A percentile compares a stretch with the other conserved stretches of the same genome.
These are phyloP conservation scores for Fennellomyces sp. DNA, from an alignment of 371 early-diverging fungal species.

Conservation along the genomic window DNA sequence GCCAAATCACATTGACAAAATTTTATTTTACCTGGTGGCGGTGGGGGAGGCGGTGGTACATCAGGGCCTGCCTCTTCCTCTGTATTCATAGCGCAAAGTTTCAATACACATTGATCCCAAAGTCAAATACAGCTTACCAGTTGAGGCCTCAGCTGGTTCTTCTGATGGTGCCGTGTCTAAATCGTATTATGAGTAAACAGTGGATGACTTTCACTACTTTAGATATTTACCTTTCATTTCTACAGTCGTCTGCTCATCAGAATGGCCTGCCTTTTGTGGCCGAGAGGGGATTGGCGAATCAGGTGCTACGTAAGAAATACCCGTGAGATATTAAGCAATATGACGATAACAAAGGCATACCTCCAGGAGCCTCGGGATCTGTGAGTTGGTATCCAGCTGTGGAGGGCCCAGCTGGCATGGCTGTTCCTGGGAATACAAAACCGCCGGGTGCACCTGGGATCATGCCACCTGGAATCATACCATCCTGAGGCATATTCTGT, in stretches of 20 bases:
- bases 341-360: background rate
- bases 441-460: background rate
- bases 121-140: too few relatives aligned
- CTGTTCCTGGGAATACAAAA: conserved; percentile 13
- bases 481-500: background rate
- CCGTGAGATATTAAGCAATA: background rate
- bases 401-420: background rate
- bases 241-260: background rate
- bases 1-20: background rate
- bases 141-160: background rate
- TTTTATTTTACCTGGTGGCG: conserved; percentile 7
- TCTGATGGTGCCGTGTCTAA: background rate
- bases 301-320: background rate
- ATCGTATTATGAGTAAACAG: too few relatives aligned
- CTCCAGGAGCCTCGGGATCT: background rate
- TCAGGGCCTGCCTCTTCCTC: conserved; percentile 1
- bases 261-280: background rate
- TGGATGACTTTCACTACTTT: too few relatives aligned
- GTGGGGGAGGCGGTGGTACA: conserved; percentile 18
- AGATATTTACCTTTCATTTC: background rate
- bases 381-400: background rate
- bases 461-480: background rate
- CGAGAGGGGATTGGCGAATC: background rate
- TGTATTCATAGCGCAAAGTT: too few relatives aligned
- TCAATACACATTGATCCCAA: too few relatives aligned